Conservation (phyloP, 1,284 basidiomycete species). For the Apiotrichum mycotoxinovorans region DNA sequence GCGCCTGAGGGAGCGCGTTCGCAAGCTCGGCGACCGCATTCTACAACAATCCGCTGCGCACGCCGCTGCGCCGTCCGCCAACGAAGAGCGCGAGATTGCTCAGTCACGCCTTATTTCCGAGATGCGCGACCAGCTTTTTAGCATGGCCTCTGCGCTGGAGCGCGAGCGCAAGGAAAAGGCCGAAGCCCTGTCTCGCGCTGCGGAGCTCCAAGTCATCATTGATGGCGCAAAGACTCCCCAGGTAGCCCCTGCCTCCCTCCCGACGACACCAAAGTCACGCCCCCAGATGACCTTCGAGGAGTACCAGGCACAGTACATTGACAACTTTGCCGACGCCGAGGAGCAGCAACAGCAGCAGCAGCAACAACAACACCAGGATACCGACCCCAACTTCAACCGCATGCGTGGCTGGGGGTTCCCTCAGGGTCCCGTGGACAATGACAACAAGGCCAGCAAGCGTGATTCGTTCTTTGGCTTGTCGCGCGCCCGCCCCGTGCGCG, state of each 20-base stretch:
- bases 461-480: constrained; percentile 48
- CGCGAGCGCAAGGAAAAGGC: constrained; percentile 35
- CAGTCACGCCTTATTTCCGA: constrained; percentile 34
- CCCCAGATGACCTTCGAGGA: not conserved
- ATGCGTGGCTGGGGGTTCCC: constrained; percentile 44
- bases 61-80: constrained; percentile 1
- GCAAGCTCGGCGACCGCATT: constrained; percentile 39
- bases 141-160: constrained; percentile 33
- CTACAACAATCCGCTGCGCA: constrained; percentile 27
- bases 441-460: constrained; percentile 24
- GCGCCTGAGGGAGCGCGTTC: constrained; percentile 35
- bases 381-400: constrained; percentile 28
- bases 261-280: constrained; percentile 17
- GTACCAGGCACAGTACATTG: constrained; percentile 4
- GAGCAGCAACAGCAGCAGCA: not conserved
- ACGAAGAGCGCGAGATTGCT: constrained; percentile 14
- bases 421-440: constrained; percentile 14
- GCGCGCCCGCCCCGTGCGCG: constrained; percentile 18
- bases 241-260: constrained; percentile 12
- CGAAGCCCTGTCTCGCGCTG: constrained; percentile 17
- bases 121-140: constrained; percentile 42
- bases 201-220: constrained; percentile 21
- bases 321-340: constrained; percentile 14
- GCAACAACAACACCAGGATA: not conserved
- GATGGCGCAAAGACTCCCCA: constrained; percentile 16